Conservation (phyloP, 768 basidiomycete genomes). For the Tylopilus sp. region DNA sequence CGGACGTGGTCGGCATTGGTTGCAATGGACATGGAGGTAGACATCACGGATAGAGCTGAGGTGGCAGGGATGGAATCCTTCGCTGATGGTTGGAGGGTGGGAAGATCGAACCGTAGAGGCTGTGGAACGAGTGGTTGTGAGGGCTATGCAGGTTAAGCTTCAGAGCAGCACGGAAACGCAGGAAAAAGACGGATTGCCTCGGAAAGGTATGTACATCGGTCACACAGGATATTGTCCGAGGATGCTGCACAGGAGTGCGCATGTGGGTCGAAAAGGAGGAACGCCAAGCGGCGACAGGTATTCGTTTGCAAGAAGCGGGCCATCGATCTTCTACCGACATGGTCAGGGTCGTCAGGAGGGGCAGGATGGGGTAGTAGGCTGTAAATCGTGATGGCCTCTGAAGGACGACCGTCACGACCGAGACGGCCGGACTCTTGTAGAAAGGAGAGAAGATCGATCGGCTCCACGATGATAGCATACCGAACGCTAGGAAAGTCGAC, state of each 20-base stretch:
- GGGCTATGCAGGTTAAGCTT: not conserved
- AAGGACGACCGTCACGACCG: conserved; percentile 2
- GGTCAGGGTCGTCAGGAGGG: not conserved
- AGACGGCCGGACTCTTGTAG: conserved; percentile 15
- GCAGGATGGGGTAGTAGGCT: not conserved
- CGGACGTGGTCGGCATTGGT: not conserved
- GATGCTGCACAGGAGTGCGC: not conserved
- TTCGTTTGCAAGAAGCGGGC: not conserved
- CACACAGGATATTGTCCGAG: not conserved
- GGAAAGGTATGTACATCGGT: not conserved
- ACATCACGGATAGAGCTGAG: too few relatives aligned
- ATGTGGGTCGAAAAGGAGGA: not conserved
- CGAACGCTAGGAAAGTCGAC: not conserved
- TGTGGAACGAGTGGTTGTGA: not conserved
- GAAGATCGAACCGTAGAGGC: not conserved
- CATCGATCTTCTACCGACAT: not conserved
- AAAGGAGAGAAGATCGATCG: conserved; percentile 4
- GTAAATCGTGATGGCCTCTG: not conserved
- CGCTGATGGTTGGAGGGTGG: not conserved
- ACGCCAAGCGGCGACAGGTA: not conserved
- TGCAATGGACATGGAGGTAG: not conserved
- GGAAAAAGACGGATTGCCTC: not conserved
- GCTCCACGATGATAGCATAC: not conserved
- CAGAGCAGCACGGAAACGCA: too few relatives aligned
- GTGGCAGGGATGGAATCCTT: not conserved